A percentile compares a stretch with the other conserved stretches of the same genome.
Evolutionary conservation across 106 monocot species (phyloP).

Genomic region (Apostasia shenzhenica): DNA sequence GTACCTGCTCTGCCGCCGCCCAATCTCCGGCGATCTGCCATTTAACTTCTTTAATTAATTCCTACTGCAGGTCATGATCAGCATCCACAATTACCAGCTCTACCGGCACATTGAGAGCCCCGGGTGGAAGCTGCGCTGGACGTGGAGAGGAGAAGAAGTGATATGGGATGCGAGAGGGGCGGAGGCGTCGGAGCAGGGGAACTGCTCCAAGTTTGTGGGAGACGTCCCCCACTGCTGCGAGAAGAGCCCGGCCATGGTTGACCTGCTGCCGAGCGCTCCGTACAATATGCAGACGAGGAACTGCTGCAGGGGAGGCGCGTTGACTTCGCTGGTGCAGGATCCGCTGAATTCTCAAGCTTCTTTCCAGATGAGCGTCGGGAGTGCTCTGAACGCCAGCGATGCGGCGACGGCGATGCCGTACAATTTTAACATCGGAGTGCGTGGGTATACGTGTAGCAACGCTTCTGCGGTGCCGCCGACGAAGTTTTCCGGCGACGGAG

Average conservation of each 20-base stretch:
- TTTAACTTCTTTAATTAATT: too few relatives aligned
- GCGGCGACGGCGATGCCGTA: conserved; percentile 11
- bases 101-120: conserved; percentile 73
- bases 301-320: conserved; percentile 72
- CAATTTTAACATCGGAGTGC: conserved; percentile 47
- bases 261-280: conserved; percentile 45
- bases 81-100: conserved; percentile 70
- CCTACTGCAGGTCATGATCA: conserved; percentile 33
- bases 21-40: too few relatives aligned
- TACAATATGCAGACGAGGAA: conserved; percentile 61
- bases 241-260: conserved; percentile 56
- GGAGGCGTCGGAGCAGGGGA: conserved; percentile 74
- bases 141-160: conserved; percentile 49
- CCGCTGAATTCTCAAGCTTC: conserved; percentile 15
- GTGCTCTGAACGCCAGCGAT: neutral
- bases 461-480: conserved; percentile 19
- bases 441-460: conserved; percentile 68
- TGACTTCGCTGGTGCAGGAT: conserved; percentile 51
- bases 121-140: conserved; percentile 78
- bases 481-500: conserved; percentile 22
- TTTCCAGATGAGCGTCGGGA: conserved; percentile 53
- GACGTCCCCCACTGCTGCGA: conserved; percentile 56
- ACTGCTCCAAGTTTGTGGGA: conserved; percentile 49
- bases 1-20: conserved; percentile 8
- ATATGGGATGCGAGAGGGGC: conserved; percentile 62